Conservation (phyloP, 1,139 yeast genomes). For the Sugiyamaella grinbergsii region DNA sequence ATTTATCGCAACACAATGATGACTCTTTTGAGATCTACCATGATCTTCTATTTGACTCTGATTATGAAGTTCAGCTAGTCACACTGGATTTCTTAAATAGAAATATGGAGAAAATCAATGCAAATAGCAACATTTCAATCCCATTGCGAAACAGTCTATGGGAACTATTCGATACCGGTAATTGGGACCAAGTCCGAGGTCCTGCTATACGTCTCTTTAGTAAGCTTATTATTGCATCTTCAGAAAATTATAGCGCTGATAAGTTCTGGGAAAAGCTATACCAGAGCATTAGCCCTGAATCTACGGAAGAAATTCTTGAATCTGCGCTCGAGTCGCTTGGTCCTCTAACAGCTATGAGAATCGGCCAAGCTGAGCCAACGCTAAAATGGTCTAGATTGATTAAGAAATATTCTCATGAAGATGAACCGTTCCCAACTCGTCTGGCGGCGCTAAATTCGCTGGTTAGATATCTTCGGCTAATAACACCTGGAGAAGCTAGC, state of each 20-base stretch:
- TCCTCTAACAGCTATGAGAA: constrained; percentile 41
- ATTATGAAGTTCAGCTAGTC: constrained; percentile 54
- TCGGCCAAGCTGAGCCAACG: constrained; percentile 20
- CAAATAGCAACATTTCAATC: background rate
- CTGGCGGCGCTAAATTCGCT: constrained; percentile 52
- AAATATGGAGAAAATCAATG: constrained; percentile 2
- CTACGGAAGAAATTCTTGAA: constrained; percentile 52
- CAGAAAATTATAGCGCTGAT: constrained; percentile 12
- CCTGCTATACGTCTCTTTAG: constrained; percentile 47
- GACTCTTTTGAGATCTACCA: constrained; percentile 35
- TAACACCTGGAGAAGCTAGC: constrained; percentile 1
- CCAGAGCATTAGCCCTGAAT: constrained; percentile 32
- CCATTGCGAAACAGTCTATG: constrained; percentile 38
- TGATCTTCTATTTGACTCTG: constrained; percentile 39
- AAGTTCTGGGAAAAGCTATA: constrained; percentile 36
- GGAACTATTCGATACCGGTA: constrained; percentile 35
- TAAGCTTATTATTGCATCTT: constrained; percentile 28
- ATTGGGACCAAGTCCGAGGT: constrained; percentile 51
- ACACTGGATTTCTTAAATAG: constrained; percentile 42
- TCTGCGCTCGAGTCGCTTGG: constrained; percentile 57
- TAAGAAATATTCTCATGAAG: constrained; percentile 46
- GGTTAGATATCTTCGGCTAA: constrained; percentile 35
- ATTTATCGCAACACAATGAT: background rate
- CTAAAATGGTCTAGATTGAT: constrained; percentile 44
- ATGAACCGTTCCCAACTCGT: constrained; percentile 51